Conservation (phyloP, 2,329 filamentous ascomycete species). For the Claviceps citrina region DNA sequence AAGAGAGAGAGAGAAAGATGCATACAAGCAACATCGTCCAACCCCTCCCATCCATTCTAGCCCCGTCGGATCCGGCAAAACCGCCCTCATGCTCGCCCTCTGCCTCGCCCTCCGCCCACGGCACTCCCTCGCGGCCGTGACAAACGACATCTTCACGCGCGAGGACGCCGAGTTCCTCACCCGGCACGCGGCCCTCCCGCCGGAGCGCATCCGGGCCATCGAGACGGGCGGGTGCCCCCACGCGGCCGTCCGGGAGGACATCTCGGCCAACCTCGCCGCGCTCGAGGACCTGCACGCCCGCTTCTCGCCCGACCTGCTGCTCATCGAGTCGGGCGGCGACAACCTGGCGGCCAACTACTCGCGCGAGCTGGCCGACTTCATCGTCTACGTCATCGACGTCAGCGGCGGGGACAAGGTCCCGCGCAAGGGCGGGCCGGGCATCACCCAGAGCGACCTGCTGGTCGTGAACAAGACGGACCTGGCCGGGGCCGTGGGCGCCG, state of each 20-base stretch:
- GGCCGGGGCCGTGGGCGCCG: slow-evolving; percentile 77
- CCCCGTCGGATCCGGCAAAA: slow-evolving; percentile 93
- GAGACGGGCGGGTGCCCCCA: slow-evolving; percentile 96
- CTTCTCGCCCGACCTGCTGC: slow-evolving; percentile 66
- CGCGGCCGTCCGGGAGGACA: slow-evolving; percentile 93
- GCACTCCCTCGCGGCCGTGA: slow-evolving; percentile 86
- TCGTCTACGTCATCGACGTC: slow-evolving; percentile 97
- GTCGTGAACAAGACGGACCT: slow-evolving; percentile 97
- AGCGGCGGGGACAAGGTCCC: slow-evolving; percentile 94
- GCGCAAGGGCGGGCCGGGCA: slow-evolving; percentile 86
- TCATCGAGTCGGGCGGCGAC: slow-evolving; percentile 92
- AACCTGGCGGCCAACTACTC: slow-evolving; percentile 96
- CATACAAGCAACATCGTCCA: too few relatives aligned
- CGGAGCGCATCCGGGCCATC: slow-evolving; percentile 78
- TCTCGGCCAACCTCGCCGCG: slow-evolving; percentile 81
- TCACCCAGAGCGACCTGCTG: slow-evolving; percentile 87
- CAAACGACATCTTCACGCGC: slow-evolving; percentile 96
- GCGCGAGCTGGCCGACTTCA: slow-evolving; percentile 87
- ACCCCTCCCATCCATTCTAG: slow-evolving; percentile 29
- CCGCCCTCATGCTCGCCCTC: slow-evolving; percentile 86
- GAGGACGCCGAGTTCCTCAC: slow-evolving; percentile 98
- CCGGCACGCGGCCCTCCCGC: slow-evolving; percentile 65
- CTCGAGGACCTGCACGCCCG: slow-evolving; percentile 74
- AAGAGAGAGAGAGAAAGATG: too few relatives aligned
- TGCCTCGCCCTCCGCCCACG: slow-evolving; percentile 67